A percentile compares a stretch with the other conserved stretches of the same genome.
These are phyloP conservation scores for Cladosporium oxysporum DNA, from an alignment of 2,329 filamentous ascomycete genomes.

Conservation along the genomic window DNA sequence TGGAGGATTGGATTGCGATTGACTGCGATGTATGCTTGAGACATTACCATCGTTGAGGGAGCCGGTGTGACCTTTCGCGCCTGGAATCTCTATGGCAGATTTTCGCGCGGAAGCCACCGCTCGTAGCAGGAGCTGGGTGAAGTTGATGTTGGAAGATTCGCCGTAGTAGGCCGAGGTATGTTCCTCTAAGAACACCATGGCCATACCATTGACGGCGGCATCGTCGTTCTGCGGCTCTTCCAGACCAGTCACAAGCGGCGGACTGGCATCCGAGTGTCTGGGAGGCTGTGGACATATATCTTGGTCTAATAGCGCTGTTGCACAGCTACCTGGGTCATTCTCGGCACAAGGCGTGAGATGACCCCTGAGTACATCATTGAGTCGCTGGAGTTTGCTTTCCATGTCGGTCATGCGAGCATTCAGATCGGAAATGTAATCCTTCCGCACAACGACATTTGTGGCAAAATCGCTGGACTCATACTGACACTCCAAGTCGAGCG, in stretches of 20 bases:
- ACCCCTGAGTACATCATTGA: conserved; percentile 15
- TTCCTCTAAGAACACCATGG: conserved; percentile 41
- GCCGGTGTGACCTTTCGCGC: neutral
- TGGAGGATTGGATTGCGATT: neutral
- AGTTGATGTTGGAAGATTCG: conserved; percentile 47
- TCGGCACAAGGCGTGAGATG: neutral
- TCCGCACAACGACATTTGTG: conserved; percentile 44
- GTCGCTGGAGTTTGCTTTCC: conserved; percentile 21
- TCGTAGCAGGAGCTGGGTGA: conserved; percentile 41
- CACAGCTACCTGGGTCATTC: neutral
- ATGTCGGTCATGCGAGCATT: neutral
- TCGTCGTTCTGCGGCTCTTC: conserved; percentile 29
- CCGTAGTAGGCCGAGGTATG: conserved; percentile 42
- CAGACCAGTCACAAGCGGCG: neutral
- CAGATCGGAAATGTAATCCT: conserved; percentile 35
- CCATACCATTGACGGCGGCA: conserved; percentile 40
- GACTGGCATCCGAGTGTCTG: neutral
- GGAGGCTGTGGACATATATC: too few relatives aligned
- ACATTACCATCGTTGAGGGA: neutral
- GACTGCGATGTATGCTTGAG: too few relatives aligned
- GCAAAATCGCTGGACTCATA: conserved; percentile 42
- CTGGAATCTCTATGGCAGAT: neutral
- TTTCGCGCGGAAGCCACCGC: conserved; percentile 21
- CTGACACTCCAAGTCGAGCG: conserved; percentile 47
- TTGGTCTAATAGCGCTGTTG: neutral